phyloP scores from a whole-genome alignment of 1,139 yeast species.

The Diutina pseudorugosa region DNA sequence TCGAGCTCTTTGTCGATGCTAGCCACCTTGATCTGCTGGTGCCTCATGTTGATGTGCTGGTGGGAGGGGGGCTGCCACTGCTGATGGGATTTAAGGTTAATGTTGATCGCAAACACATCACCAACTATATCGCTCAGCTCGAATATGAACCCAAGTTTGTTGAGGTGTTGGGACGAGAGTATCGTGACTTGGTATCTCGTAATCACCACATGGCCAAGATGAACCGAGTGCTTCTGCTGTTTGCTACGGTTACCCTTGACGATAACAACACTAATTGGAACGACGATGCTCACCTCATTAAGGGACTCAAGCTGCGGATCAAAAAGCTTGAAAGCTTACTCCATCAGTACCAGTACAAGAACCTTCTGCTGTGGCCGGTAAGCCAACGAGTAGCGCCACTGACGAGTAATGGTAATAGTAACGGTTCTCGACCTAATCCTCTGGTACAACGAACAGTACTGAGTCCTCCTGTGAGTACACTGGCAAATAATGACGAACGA shows the following conservation, averaged over 20 bases:
- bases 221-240: slow-evolving; percentile 23
- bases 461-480: neutral
- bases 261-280: neutral
- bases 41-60: neutral
- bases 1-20: neutral
- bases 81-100: slow-evolving; percentile 9
- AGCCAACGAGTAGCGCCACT: slow-evolving; percentile 3
- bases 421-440: slow-evolving; percentile 5
- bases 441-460: neutral
- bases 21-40: neutral
- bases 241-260: slow-evolving; percentile 14
- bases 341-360: slow-evolving; percentile 53
- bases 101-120: slow-evolving; percentile 30
- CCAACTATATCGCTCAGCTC: slow-evolving; percentile 20
- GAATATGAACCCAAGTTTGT: slow-evolving; percentile 19
- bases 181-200: slow-evolving; percentile 30
- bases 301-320: slow-evolving; percentile 48
- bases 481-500: neutral
- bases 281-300: slow-evolving; percentile 27
- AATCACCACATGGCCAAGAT: slow-evolving; percentile 28
- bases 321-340: slow-evolving; percentile 52
- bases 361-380: slow-evolving; percentile 47
- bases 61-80: neutral
- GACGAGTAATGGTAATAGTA: slow-evolving; percentile 11
- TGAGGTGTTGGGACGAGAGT: slow-evolving; percentile 31